Evolutionary conservation across 2,329 filamentous ascomycete species (phyloP).

Genomic region (Rhexocercosporidium sp.): DNA sequence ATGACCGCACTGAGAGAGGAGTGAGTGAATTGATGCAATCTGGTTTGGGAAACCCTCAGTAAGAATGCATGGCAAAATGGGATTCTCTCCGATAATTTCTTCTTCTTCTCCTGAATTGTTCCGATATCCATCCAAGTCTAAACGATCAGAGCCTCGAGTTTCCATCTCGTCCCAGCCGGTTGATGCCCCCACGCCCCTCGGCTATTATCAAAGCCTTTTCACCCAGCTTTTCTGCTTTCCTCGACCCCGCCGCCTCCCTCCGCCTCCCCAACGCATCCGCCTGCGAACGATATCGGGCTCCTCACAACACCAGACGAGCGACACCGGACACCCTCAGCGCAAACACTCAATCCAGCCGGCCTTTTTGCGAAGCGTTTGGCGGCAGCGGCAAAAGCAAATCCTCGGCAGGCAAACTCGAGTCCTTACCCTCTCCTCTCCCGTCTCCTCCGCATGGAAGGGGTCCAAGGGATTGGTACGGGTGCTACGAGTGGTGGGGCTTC

Average conservation of each 20-base stretch:
- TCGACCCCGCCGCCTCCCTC: neutral
- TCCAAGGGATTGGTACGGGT: constrained; percentile 25
- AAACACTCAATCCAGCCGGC: constrained; percentile 26
- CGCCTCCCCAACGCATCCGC: neutral
- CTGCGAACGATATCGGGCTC: constrained; percentile 12
- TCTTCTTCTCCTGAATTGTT: too few relatives aligned
- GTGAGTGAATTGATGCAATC: neutral
- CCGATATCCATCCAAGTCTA: too few relatives aligned
- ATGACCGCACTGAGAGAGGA: neutral
- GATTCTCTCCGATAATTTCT: too few relatives aligned
- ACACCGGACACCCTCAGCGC: constrained; percentile 36
- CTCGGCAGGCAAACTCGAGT: constrained; percentile 14
- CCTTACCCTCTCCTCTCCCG: neutral
- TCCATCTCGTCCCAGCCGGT: neutral
- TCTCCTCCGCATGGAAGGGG: constrained; percentile 36
- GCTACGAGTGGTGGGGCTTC: constrained; percentile 34
- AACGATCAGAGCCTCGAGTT: too few relatives aligned
- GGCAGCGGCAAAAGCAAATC: constrained; percentile 21
- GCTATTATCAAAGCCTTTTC: constrained; percentile 2
- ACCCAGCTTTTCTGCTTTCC: neutral
- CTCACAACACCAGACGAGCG: constrained; percentile 24
- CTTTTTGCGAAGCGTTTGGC: constrained; percentile 8
- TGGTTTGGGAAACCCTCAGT: too few relatives aligned
- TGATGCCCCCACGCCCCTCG: neutral
- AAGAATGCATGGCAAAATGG: too few relatives aligned